phyloP scores from a whole-genome alignment of 495 filamentous ascomycete species.

The Tuber borchii region DNA sequence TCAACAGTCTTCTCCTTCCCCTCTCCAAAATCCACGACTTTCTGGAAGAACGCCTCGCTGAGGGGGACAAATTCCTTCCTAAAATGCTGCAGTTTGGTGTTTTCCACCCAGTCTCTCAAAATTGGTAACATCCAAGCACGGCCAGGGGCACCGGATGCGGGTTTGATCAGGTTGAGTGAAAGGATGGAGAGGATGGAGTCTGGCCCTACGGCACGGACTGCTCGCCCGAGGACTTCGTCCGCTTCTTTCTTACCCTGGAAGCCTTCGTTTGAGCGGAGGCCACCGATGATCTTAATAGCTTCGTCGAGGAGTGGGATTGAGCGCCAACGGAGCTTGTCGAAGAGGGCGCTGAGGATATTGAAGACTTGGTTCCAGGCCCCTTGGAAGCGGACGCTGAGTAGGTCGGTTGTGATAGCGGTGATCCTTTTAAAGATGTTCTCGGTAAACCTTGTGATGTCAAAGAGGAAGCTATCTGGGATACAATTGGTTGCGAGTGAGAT shows the following conservation, averaged over 20 bases:
- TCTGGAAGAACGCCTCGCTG: conserved; percentile 83
- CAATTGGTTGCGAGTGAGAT: conserved; percentile 87
- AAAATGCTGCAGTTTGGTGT: conserved; percentile 82
- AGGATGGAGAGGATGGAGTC: conserved; percentile 70
- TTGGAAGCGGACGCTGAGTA: conserved; percentile 85
- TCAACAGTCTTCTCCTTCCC: conserved; percentile 77
- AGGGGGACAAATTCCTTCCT: conserved; percentile 75
- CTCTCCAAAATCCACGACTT: conserved; percentile 67
- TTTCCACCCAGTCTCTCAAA: conserved; percentile 73
- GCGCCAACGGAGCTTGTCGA: conserved; percentile 79
- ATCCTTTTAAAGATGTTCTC: conserved; percentile 76
- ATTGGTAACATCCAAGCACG: conserved; percentile 92
- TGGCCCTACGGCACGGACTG: conserved; percentile 81
- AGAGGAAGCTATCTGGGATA: conserved; percentile 66
- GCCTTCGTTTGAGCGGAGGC: conserved; percentile 77
- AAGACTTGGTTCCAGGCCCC: conserved; percentile 93
- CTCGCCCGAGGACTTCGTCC: conserved; percentile 77
- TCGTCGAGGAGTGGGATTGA: conserved; percentile 66
- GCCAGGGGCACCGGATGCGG: conserved; percentile 67
- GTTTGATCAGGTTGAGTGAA: conserved; percentile 74
- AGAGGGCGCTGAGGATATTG: conserved; percentile 77
- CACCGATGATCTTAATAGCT: conserved; percentile 70
- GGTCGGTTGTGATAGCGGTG: conserved; percentile 57
- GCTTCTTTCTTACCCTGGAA: conserved; percentile 94
- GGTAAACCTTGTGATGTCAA: conserved; percentile 82